These are phyloP conservation scores for Dioszegia hungarica DNA, from an alignment of 768 basidiomycete genomes.

Conservation along the genomic window DNA sequence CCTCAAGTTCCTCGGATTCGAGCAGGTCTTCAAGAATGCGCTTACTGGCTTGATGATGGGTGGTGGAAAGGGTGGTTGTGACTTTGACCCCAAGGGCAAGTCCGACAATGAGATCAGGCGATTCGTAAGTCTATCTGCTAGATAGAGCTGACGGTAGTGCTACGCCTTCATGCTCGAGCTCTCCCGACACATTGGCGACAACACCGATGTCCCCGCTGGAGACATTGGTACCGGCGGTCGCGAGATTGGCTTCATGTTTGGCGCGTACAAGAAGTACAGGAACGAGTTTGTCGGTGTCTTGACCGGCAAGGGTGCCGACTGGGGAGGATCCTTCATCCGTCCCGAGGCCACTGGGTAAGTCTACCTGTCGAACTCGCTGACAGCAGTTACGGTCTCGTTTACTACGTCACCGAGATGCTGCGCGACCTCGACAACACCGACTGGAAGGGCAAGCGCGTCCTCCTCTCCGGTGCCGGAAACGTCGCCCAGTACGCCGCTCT, in stretches of 20 bases:
- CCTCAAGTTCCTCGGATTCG: conserved; percentile 78
- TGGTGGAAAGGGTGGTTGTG: conserved; percentile 69
- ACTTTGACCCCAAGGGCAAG: conserved; percentile 79
- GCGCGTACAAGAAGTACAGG: conserved; percentile 68
- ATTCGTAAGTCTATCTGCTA: conserved; percentile 52
- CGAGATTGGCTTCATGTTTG: conserved; percentile 72
- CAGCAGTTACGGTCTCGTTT: conserved; percentile 68
- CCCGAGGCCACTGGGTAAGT: conserved; percentile 56
- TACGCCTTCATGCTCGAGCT: conserved; percentile 70
- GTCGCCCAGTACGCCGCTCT: conserved; percentile 70
- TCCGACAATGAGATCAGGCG: conserved; percentile 67
- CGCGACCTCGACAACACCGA: conserved; percentile 60
- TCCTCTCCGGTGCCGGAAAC: conserved; percentile 62
- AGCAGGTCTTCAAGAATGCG: conserved; percentile 77
- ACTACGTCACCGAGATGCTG: conserved; percentile 66
- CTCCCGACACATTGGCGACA: conserved; percentile 56
- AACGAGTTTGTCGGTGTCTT: conserved; percentile 68
- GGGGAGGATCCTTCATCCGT: conserved; percentile 69
- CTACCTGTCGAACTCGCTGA: conserved; percentile 38
- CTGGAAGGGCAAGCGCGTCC: conserved; percentile 52
- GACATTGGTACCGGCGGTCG: conserved; percentile 71
- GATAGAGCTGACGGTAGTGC: conserved; percentile 19
- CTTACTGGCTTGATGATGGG: conserved; percentile 72
- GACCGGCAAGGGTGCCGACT: conserved; percentile 65
- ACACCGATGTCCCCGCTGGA: conserved; percentile 66